These are phyloP conservation scores for Alternaria sp. DNA, from an alignment of 2,329 filamentous ascomycete genomes.

Conservation along the genomic window DNA sequence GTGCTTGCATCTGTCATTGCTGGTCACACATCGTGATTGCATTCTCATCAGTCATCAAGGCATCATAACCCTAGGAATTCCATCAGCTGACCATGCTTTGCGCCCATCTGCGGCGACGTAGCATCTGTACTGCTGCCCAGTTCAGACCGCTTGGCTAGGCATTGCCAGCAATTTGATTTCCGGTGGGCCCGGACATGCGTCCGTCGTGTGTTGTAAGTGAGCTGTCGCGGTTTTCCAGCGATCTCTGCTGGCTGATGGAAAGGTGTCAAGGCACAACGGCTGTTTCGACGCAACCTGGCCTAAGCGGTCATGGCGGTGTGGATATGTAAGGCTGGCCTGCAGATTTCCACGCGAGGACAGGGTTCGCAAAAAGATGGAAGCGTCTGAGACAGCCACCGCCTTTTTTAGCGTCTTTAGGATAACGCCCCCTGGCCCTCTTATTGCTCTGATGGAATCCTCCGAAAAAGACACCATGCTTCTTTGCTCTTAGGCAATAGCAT, in stretches of 20 bases:
- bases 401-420: conserved; percentile 46
- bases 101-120: conserved; percentile 31
- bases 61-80: conserved; percentile 21
- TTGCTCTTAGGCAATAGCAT: conserved; percentile 20
- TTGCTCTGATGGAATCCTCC: conserved; percentile 43
- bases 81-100: conserved; percentile 42
- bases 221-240: conserved; percentile 30
- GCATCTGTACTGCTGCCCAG: conserved; percentile 32
- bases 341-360: conserved; percentile 51
- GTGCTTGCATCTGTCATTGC: conserved; percentile 23
- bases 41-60: conserved; percentile 30
- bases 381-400: conserved; percentile 47
- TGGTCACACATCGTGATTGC: conserved; percentile 21
- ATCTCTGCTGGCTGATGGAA: conserved; percentile 29
- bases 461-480: conserved; percentile 29
- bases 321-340: conserved; percentile 49
- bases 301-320: conserved; percentile 40
- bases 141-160: conserved; percentile 8
- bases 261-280: conserved; percentile 47
- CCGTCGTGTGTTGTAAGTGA: conserved; percentile 42
- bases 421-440: conserved; percentile 33
- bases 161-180: conserved; percentile 13
- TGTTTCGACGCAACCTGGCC: conserved; percentile 38
- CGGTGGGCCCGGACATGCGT: conserved; percentile 34
- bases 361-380: conserved; percentile 33